Conservation (phyloP, 306 rosid species). For the barrel medic (Medicago truncatula) region MtrunA17r5.0-ANR NC_053043.1:51078501-51079000, state of each 20-base stretch:
- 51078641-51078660: too few relatives aligned
- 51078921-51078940: slow-evolving; percentile 12
- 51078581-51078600: too few relatives aligned
- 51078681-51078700: not conserved
- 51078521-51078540: too few relatives aligned
- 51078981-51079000: slow-evolving; percentile 60
- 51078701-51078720: not conserved
- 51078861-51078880: not conserved
- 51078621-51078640: too few relatives aligned
- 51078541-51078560: too few relatives aligned
- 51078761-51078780: not conserved
- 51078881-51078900: slow-evolving; percentile 10
- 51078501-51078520: too few relatives aligned
- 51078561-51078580: too few relatives aligned
- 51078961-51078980: slow-evolving; percentile 68
- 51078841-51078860: slow-evolving; percentile 1
- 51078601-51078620: too few relatives aligned
- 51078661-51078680: too few relatives aligned
- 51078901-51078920: slow-evolving; percentile 11
- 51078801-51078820: not conserved
- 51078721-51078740: not conserved
- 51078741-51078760: too few relatives aligned
- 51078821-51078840: not conserved
- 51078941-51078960: slow-evolving; percentile 52
- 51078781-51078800: not conserved